Base-by-base conservation (phyloP, 805 yeast genomes). In the Ogataea zsoltii region DNA sequence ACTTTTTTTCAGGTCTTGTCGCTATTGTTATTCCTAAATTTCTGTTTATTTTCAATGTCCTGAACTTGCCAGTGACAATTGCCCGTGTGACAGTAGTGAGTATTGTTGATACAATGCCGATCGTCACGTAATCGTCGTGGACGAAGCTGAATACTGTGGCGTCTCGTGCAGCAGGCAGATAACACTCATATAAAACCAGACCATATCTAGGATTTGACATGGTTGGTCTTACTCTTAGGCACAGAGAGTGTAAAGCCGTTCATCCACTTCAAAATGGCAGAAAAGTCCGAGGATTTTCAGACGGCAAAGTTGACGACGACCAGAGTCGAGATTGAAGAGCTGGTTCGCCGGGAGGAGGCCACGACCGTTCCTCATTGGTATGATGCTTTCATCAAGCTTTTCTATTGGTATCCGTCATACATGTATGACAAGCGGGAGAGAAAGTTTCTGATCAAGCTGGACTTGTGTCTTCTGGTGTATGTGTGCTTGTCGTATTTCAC, bases 401-500 rank as follows among this genome's bases (percentile, higher is more conserved):
- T 71, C 81, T 15, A 71, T 76, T 65, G 82, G 77, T 28, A 60
- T 36, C 64, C 64, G 15, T 30, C 38, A 1, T 38, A 48, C 29
- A 23, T 51, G 15, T 56, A 56, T 29, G 51, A 52, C 19, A 30
- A 48, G 13, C 29, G 14, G 13, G 78, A 74, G 42, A 69, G 72
- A 38, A 67, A 61, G 29, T 62, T 80, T 32, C 58, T 80, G 16
- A 62, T 70, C 51, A 83, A 83, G 58, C 62, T 83, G 29, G 89
- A 83, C 55, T 49, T 76, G 7, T 62, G 78, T 35, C 61, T 85
- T 38, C 70, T 81, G 28, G 64, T 72, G 31, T 74, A 71, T 48
- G 63, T 61, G 15, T 74, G 78, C 55, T 55, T 72, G 17, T 80
- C 82, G 0, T 83, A 83, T 61, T 85, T 87, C 84, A 80, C 84